Evolutionary conservation across 345 rosid species (phyloP).

Genomic region (Boechera retrofracta): DNA sequence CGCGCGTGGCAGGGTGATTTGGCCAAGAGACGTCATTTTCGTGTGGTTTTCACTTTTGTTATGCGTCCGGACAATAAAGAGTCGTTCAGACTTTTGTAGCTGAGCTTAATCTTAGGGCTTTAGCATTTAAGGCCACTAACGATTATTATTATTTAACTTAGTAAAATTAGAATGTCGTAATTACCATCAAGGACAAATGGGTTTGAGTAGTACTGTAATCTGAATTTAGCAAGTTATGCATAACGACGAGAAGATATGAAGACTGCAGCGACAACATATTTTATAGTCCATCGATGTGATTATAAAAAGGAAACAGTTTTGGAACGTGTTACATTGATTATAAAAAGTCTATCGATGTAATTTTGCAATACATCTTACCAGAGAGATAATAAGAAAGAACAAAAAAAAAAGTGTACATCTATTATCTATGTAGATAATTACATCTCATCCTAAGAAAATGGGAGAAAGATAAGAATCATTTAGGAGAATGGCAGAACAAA

Average conservation of each 20-base stretch:
- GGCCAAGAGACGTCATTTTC: slow-evolving; percentile 40
- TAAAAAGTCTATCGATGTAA: background rate
- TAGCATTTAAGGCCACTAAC: background rate
- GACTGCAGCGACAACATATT: background rate
- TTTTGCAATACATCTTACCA: slow-evolving; percentile 20
- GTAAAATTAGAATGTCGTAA: background rate
- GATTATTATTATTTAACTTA: background rate
- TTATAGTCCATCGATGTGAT: background rate
- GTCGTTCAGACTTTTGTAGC: background rate
- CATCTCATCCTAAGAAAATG: slow-evolving; percentile 39
- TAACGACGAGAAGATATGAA: background rate
- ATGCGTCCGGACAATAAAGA: background rate
- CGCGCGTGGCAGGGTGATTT: slow-evolving; percentile 26
- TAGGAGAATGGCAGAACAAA: slow-evolving; percentile 24
- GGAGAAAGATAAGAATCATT: slow-evolving; percentile 30
- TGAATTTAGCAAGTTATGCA: background rate
- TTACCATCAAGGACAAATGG: slow-evolving; percentile 7
- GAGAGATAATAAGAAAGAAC: background rate
- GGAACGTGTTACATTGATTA: slow-evolving; percentile 34
- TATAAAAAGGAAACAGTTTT: slow-evolving; percentile 17
- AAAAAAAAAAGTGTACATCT: background rate
- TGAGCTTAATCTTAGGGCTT: slow-evolving; percentile 34
- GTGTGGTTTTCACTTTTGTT: background rate
- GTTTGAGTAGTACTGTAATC: no score
- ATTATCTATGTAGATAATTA: slow-evolving; percentile 39